Evolutionary conservation across 2,329 filamentous ascomycete genomes (phyloP), one percentile per base, ranked within the genome.

Genomic region (Celoporthe dispersa): DNA sequence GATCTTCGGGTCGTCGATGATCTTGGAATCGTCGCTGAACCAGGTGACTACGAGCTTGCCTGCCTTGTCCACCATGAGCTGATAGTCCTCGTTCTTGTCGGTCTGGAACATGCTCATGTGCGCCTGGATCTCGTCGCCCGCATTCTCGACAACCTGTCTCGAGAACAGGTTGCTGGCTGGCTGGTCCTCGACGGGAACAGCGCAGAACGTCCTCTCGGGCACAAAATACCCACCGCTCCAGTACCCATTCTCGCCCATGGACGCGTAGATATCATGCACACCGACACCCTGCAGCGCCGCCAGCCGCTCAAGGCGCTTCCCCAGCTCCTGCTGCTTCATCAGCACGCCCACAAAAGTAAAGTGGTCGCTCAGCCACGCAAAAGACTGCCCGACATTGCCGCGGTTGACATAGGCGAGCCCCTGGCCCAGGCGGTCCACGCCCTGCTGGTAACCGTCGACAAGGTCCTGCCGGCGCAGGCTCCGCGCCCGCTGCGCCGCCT

Each of bases 281-380:
- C 91, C 91, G 1, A 97, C 83, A 0, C 87, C 88, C 60, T 87
- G 85, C 1, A 91, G 83, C 1, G 84, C 79, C 0, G 87, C 86
- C 65, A 94, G 82, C 67, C 87, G 84, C 70, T 88, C 86, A 2
- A 97, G 82, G 22, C 94, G 86, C 59, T 87, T 85, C 68, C 86
- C 88, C 71, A 97, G 81, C 75, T 96, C 92, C 44, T 91, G 89
- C 22, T 89, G 88, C 67, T 92, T 90, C 73, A 94, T 86, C 2
- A 97, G 84, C 61, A 92, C 91, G 0, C 93, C 93, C 1, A 97
- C 91, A 75, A 97, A 97, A 48, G 93, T 92, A 66, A 97, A 88
- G 79, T 97, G 94, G 22, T 91, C 92, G 0, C 91, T 90, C 4
- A 94, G 88, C 90, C 93, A 97, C 25, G 86, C 87, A 74, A 93